These are phyloP conservation scores for Candida frijolesensis DNA, from an alignment of 1,139 yeast genomes.

Conservation along the genomic window DNA sequence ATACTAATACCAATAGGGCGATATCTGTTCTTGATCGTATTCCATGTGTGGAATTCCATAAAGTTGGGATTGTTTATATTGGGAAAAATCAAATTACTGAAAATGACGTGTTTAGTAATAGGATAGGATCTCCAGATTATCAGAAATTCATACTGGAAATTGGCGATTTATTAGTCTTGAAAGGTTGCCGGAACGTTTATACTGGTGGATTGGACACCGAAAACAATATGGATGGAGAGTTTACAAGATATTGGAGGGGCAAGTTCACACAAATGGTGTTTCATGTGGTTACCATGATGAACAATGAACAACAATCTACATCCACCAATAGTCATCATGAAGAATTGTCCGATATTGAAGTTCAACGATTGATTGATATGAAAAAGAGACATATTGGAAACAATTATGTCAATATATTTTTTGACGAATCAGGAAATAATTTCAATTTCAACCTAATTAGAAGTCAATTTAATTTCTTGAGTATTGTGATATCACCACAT, in stretches of 20 bases:
- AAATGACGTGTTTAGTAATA: conserved; percentile 63
- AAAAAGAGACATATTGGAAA: conserved; percentile 89
- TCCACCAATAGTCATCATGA: conserved; percentile 29
- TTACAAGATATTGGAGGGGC: conserved; percentile 73
- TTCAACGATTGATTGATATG: conserved; percentile 31
- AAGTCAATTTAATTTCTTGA: conserved; percentile 82
- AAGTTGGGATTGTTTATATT: conserved; percentile 75
- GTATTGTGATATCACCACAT: conserved; percentile 76
- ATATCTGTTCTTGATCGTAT: conserved; percentile 69
- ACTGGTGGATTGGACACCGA: conserved; percentile 81
- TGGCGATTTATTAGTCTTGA: conserved; percentile 61
- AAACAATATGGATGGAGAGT: conserved; percentile 72
- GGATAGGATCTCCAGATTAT: conserved; percentile 65
- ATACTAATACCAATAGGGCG: conserved; percentile 57
- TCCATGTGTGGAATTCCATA: conserved; percentile 79
- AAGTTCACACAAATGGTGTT: conserved; percentile 71
- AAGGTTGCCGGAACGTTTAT: conserved; percentile 57
- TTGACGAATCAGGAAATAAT: conserved; percentile 67
- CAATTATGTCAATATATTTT: conserved; percentile 77
- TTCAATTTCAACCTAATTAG: conserved; percentile 73
- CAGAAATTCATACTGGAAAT: conserved; percentile 57
- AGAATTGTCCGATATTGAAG: conserved; percentile 5
- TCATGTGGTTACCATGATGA: conserved; percentile 85
- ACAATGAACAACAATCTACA: conserved; percentile 42
- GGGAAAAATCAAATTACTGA: conserved; percentile 69